Evolutionary conservation across 2,329 filamentous ascomycete species (phyloP).

Genomic region (Epichloe glyceriae): DNA sequence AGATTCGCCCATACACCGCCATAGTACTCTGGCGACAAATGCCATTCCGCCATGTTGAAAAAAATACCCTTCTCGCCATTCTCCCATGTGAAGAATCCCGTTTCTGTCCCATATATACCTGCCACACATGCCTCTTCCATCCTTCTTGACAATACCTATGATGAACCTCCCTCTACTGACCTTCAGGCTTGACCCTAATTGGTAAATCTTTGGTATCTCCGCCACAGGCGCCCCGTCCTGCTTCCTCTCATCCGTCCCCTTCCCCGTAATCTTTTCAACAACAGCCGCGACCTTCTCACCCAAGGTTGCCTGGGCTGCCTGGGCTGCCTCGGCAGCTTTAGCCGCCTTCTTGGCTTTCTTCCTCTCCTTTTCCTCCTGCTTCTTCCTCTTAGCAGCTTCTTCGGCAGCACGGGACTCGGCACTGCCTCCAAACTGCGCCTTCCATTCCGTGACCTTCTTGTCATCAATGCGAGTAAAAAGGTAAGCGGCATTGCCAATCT

Average conservation of each 20-base stretch:
- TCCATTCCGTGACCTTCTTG: conserved; percentile 75
- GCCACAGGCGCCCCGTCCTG: conserved; percentile 9
- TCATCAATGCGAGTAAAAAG: conserved; percentile 75
- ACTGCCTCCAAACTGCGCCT: conserved; percentile 55
- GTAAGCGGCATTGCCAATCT: conserved; percentile 65
- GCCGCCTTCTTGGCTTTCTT: conserved; percentile 24
- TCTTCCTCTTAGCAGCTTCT: conserved; percentile 35
- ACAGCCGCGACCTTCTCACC: conserved; percentile 4
- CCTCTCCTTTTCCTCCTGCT: conserved; percentile 35
- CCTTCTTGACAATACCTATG: no score
- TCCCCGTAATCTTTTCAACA: neutral
- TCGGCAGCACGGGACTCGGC: conserved; percentile 34
- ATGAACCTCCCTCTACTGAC: neutral
- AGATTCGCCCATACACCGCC: neutral
- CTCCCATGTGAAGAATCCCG: neutral
- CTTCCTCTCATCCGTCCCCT: conserved; percentile 4
- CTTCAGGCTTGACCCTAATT: conserved; percentile 11
- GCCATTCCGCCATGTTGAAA: neutral
- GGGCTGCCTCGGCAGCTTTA: conserved; percentile 21
- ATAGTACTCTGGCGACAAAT: neutral
- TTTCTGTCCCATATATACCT: neutral
- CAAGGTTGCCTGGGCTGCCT: conserved; percentile 11
- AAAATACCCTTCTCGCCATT: neutral
- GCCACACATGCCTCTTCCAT: neutral
- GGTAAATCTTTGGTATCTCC: conserved; percentile 12